Percentiles rank a stretch among this genome's conserved stretches.
These are phyloP conservation scores for Endotrypanum monterogeii DNA, from an alignment of 208 protist species.

Conservation along the genomic window DNA sequence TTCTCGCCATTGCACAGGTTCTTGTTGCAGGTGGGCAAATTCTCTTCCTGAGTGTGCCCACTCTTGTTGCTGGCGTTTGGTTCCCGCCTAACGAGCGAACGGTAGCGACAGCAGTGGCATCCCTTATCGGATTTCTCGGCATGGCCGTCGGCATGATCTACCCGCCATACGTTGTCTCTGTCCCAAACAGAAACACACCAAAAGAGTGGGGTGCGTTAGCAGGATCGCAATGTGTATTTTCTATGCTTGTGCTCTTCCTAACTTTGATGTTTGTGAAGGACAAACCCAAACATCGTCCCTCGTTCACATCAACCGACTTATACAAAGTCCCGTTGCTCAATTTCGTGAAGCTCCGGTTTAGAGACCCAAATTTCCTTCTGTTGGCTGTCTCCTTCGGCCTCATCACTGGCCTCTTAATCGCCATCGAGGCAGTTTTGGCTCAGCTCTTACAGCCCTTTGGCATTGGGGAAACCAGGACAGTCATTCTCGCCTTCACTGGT, in stretches of 20 bases:
- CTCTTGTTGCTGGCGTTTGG: constrained; percentile 53
- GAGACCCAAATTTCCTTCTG: constrained; percentile 35
- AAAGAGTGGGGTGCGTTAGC: constrained; percentile 34
- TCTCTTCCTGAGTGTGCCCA: constrained; percentile 40
- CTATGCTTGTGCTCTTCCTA: constrained; percentile 23
- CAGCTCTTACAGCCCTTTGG: constrained; percentile 56
- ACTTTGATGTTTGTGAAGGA: constrained; percentile 26
- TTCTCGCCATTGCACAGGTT: constrained; percentile 46
- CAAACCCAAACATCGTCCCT: constrained; percentile 33
- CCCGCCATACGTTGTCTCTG: constrained; percentile 43
- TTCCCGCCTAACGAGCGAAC: constrained; percentile 53
- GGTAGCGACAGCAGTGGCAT: constrained; percentile 44
- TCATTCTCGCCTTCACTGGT: constrained; percentile 49
- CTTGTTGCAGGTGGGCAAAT: constrained; percentile 43
- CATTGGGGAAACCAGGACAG: constrained; percentile 35
- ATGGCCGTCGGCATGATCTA: constrained; percentile 72
- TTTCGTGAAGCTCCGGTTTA: constrained; percentile 31
- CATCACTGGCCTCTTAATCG: constrained; percentile 35
- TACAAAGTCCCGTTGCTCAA: constrained; percentile 19
- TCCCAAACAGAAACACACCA: constrained; percentile 23
- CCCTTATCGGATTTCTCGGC: constrained; percentile 50
- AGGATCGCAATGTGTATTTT: constrained; percentile 39
- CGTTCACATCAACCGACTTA: constrained; percentile 26
- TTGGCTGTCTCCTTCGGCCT: constrained; percentile 46
- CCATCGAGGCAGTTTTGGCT: constrained; percentile 37